Evolutionary conservation across 2,329 filamentous ascomycete species (phyloP), one percentile per base, ranked within the genome.

Genomic region (Orbilia ellipsospora): DNA sequence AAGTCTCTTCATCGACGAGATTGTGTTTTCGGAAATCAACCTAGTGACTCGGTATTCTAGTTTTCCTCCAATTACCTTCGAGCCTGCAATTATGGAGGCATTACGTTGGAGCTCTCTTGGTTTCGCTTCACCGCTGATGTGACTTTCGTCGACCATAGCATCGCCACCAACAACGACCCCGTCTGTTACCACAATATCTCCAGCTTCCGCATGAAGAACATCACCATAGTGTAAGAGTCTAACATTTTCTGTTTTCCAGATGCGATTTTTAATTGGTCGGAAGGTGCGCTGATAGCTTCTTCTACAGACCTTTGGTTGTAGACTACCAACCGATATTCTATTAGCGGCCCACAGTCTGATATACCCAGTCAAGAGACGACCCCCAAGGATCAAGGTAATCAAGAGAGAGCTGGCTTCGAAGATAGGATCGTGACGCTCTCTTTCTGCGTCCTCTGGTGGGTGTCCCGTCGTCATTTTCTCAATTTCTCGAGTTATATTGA

Each of bases 111-210:
- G 93, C 4, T 84, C 84, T 0, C 92, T 85, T 0, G 87, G 88
- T 0, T 81, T 81, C 0, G 88, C 85, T 80, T 95, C 92, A 0
- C 92, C 92, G 0, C 91, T 94, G 6, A 94, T 81, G 87, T 92
- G 91, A 0, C 90, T 92, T 80, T 94, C 92, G 78, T 94, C 87
- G 0, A 93, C 85, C 69, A 92, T 90, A 0, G 88, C 90, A 0
- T 83, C 83, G 0, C 92, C 92, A 1, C 83, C 82, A 0, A 90
- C 75, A 0, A 94, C 86, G 0, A 84, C 86, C 0, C 92, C 92
- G 78, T 95, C 92, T 0, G 92, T 94, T 0, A 88, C 86, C 2
- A 93, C 83, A 0, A 79, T 80, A 0, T 83, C 82, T n/a, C 92
- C 87, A 0, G 91, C 89, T 0, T 83, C 78, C 2, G 92, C 86